These are phyloP conservation scores for Mantamonas sphyraenae DNA, from an alignment of 78 protist genomes.

Conservation along the genomic window DNA sequence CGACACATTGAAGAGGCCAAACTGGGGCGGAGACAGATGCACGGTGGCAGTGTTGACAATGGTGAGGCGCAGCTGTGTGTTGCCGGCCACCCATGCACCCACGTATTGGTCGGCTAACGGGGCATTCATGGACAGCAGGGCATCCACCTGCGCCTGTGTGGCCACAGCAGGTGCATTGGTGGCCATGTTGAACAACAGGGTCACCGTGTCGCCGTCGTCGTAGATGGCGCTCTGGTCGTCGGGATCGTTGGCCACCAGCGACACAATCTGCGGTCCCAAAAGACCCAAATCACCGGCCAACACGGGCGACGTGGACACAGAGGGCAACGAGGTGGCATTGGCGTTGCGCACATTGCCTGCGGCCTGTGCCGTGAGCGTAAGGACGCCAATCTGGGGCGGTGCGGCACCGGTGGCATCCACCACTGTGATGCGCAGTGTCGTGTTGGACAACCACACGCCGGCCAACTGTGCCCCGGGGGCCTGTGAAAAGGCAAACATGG, in stretches of 20 bases:
- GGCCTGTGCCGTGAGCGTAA: too few species aligned
- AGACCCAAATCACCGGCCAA: not conserved
- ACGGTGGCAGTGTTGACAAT: not conserved
- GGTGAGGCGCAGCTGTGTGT: not conserved
- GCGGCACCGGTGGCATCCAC: too few species aligned
- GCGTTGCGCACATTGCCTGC: too few species aligned
- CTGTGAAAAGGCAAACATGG: not conserved
- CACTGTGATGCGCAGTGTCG: not conserved
- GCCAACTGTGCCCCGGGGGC: not conserved
- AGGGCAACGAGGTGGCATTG: not conserved
- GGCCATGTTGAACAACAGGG: not conserved
- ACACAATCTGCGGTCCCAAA: too few species aligned
- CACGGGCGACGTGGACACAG: not conserved
- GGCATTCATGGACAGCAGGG: not conserved
- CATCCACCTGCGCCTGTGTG: not conserved
- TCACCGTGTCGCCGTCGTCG: not conserved
- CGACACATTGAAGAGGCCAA: too few species aligned
- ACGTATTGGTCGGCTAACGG: not conserved
- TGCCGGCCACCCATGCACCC: not conserved
- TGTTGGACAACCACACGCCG: not conserved
- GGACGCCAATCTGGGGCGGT: not conserved
- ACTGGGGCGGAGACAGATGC: too few species aligned
- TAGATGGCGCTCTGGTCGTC: not conserved
- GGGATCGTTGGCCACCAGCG: slow-evolving; percentile 2
- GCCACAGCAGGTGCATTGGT: not conserved